Conservation (phyloP, 257 asterid genomes). For the Capsicum baccatum region DNA sequence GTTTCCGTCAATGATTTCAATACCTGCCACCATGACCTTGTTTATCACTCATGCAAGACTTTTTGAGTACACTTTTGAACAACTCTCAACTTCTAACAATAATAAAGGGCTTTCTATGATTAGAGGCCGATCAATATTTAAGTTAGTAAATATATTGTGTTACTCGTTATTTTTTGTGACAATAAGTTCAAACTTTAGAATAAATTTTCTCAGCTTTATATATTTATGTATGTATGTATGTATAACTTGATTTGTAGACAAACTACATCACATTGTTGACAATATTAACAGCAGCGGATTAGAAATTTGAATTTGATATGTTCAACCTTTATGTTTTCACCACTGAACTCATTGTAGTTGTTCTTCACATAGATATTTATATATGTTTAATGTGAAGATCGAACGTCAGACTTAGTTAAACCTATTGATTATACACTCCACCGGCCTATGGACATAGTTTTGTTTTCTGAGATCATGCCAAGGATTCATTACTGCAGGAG, state of each 20-base stretch:
- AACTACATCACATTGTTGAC: not conserved
- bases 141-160: not conserved
- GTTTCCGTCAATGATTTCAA: slow-evolving; percentile 35
- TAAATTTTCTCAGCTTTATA: not conserved
- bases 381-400: not conserved
- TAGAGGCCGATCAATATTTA: not conserved
- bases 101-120: not conserved
- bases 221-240: not conserved
- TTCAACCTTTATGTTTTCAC: not conserved
- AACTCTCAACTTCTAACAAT: not conserved
- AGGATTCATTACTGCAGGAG: slow-evolving; percentile 19
- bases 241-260: not conserved
- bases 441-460: not conserved
- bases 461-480: slow-evolving; percentile 25
- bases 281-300: not conserved
- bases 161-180: not conserved
- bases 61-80: slow-evolving; percentile 12
- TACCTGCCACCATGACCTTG: slow-evolving; percentile 38
- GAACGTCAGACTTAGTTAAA: not conserved
- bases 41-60: slow-evolving; percentile 24
- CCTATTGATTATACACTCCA: not conserved
- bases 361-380: not conserved
- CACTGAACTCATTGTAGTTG: not conserved
- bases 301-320: not conserved
- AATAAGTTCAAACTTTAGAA: not conserved